Evolutionary conservation across 108 stramenopile genomes (phyloP).

Genomic region (Cyclotella baltica): DNA sequence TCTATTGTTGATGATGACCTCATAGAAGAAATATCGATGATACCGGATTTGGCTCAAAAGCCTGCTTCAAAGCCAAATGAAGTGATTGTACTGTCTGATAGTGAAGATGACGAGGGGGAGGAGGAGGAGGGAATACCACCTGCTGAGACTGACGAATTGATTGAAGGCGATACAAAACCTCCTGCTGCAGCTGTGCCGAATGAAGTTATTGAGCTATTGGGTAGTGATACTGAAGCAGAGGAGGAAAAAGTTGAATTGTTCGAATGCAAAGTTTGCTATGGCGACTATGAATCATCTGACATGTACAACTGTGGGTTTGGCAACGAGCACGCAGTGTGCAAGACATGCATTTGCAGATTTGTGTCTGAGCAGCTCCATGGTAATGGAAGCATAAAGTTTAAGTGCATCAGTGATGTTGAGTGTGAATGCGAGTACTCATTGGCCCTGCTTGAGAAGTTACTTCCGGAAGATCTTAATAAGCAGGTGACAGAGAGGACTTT

Average conservation of each 20-base stretch:
- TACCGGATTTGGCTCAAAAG: conserved; percentile 21
- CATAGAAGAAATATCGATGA: conserved; percentile 8
- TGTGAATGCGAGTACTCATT: conserved; percentile 14
- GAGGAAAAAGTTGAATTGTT: conserved; percentile 9
- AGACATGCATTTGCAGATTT: conserved; percentile 24
- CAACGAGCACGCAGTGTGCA: conserved; percentile 16
- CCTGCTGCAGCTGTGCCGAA: background rate
- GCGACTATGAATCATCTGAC: conserved; percentile 21
- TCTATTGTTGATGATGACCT: background rate
- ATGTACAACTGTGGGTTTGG: conserved; percentile 16
- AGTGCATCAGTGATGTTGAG: conserved; percentile 17
- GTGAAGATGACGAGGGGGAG: conserved; percentile 12
- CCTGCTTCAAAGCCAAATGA: conserved; percentile 4
- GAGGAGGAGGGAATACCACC: background rate
- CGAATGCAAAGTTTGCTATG: conserved; percentile 32
- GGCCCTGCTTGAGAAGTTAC: conserved; percentile 15
- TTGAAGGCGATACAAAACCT: background rate
- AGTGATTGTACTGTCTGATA: background rate
- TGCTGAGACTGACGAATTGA: background rate
- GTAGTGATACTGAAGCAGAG: conserved; percentile 13
- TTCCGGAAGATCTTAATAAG: conserved; percentile 24
- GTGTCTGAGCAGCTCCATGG: conserved; percentile 31
- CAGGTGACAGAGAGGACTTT: conserved; percentile 10
- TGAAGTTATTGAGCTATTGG: conserved; percentile 16
- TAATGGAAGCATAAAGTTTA: conserved; percentile 26